A percentile compares a stretch with the other conserved stretches of the same genome.
Conservation (phyloP, 208 protist genomes). For the Acanthamoeba royreba region DNA sequence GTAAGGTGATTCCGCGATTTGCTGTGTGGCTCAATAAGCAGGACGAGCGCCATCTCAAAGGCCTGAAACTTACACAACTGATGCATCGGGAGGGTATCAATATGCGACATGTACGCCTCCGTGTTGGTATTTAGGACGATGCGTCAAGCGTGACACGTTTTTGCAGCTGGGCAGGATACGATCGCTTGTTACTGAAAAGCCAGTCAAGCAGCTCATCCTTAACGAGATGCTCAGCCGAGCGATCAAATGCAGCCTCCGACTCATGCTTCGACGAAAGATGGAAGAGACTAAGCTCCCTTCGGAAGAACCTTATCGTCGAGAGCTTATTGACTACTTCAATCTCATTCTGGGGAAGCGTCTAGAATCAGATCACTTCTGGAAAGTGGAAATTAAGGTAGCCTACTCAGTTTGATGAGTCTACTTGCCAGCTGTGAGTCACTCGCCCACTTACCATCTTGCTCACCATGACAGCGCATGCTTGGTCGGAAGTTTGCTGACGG, state of each 20-base stretch:
- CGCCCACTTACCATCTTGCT: background rate
- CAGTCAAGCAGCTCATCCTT: conserved; percentile 3
- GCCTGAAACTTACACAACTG: background rate
- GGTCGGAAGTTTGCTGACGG: background rate
- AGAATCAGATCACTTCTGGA: conserved; percentile 17
- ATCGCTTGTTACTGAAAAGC: background rate
- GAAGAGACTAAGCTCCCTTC: background rate
- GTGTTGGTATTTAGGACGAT: background rate
- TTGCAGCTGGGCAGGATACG: background rate
- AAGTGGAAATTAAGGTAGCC: background rate
- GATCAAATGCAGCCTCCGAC: background rate
- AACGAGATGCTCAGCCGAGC: conserved; percentile 26
- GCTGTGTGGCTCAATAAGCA: background rate
- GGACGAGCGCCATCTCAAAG: background rate
- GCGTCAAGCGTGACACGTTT: background rate
- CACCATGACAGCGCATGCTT: background rate
- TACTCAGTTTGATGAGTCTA: background rate
- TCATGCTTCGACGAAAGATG: background rate
- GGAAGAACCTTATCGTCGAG: conserved; percentile 10
- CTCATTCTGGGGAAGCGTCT: background rate
- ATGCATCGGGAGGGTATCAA: conserved; percentile 6
- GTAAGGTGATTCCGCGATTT: background rate
- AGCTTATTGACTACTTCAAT: conserved; percentile 25
- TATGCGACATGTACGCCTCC: background rate
- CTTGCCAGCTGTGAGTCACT: background rate